Evolutionary conservation across 1,284 basidiomycete genomes (phyloP).

Genomic region (Hymenochaete sp.): DNA sequence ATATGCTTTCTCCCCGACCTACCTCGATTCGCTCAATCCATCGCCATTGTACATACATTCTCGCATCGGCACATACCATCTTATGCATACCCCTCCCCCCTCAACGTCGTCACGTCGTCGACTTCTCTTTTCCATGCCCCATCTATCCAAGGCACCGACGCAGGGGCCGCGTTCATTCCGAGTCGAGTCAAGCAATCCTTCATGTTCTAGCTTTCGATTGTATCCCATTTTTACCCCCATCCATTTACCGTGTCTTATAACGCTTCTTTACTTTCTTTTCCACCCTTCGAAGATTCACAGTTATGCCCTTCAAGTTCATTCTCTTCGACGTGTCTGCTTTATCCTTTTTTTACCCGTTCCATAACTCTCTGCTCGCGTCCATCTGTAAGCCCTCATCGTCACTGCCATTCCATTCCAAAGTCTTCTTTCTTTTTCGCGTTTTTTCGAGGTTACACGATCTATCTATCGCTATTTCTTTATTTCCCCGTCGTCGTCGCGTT

Average conservation of each 20-base stretch:
- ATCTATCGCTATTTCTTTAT: neutral
- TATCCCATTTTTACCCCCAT: neutral
- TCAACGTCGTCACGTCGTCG: too few species aligned
- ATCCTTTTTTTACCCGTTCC: neutral
- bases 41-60: too few species aligned
- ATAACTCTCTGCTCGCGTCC: too few species aligned
- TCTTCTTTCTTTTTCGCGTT: neutral
- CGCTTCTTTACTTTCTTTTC: neutral
- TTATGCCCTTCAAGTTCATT: neutral
- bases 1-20: too few species aligned
- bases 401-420: neutral
- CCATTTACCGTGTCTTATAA: neutral
- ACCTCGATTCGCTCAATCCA: too few species aligned
- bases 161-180: too few species aligned
- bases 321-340: neutral
- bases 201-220: too few species aligned
- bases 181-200: too few species aligned
- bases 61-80: neutral
- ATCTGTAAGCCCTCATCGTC: neutral
- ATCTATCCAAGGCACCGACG: too few species aligned
- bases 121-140: too few species aligned
- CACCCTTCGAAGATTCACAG: neutral
- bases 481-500: too few species aligned
- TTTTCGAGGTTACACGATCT: too few species aligned
- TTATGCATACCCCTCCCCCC: neutral